Evolutionary conservation across 495 filamentous ascomycete genomes (phyloP).

Genomic region (Aspergillus incahuasiensis): DNA sequence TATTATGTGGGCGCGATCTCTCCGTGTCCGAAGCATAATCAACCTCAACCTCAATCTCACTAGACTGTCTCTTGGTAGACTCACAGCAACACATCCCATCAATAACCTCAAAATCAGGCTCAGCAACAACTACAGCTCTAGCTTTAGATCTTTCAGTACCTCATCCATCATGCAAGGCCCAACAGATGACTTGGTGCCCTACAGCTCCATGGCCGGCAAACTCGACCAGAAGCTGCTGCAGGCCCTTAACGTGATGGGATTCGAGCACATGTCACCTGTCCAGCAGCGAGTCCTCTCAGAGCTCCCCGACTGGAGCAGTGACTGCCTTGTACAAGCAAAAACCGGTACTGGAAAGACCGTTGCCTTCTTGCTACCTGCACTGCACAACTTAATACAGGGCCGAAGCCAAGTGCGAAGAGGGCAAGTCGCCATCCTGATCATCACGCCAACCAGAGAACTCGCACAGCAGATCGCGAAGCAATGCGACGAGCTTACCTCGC

Average conservation of each 20-base stretch:
- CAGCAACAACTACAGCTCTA: background rate
- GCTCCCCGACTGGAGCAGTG: constrained; percentile 46
- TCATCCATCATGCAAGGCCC: constrained; percentile 21
- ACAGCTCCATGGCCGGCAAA: constrained; percentile 42
- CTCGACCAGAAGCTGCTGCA: constrained; percentile 44
- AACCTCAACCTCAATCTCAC: background rate
- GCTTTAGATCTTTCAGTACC: constrained; percentile 1
- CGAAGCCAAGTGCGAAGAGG: constrained; percentile 29
- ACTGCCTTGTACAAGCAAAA: constrained; percentile 69
- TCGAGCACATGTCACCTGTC: constrained; percentile 51
- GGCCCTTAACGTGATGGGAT: constrained; percentile 42
- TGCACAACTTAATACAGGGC: constrained; percentile 57
- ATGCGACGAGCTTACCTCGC: constrained; percentile 46
- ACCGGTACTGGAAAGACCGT: constrained; percentile 86
- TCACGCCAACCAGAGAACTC: constrained; percentile 62
- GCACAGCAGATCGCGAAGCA: constrained; percentile 64
- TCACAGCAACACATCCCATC: background rate
- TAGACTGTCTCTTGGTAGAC: background rate
- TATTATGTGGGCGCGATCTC: background rate
- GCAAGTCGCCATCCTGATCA: constrained; percentile 56
- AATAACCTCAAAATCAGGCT: background rate
- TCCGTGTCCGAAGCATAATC: background rate
- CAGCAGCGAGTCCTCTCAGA: constrained; percentile 50
- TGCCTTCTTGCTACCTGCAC: constrained; percentile 70
- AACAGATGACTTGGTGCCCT: constrained; percentile 33